Conservation (phyloP, 768 basidiomycete genomes). For the Trametopsis cervina region DNA sequence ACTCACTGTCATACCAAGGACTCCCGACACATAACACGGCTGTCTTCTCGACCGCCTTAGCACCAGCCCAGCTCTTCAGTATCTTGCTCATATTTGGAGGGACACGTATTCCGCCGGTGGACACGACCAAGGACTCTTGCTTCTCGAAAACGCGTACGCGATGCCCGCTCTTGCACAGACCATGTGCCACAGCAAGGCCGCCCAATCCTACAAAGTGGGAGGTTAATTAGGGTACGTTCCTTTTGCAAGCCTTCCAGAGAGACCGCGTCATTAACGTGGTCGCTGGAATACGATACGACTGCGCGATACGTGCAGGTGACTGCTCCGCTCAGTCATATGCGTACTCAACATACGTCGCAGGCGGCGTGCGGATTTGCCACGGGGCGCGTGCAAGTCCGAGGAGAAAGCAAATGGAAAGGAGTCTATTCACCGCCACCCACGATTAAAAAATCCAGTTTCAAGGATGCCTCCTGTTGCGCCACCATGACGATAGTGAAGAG, state of each 20-base stretch:
- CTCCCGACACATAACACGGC: constrained; percentile 27
- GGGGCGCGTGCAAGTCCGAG: too few relatives aligned
- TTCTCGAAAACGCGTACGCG: constrained; percentile 49
- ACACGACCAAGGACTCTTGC: constrained; percentile 31
- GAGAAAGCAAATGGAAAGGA: too few relatives aligned
- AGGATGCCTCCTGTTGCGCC: constrained; percentile 3
- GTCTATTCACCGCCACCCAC: constrained; percentile 11
- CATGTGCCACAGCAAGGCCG: constrained; percentile 49
- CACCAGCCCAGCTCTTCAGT: constrained; percentile 49
- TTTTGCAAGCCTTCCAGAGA: too few relatives aligned
- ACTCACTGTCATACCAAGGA: constrained; percentile 30
- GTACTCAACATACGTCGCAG: too few relatives aligned
- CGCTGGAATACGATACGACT: too few relatives aligned
- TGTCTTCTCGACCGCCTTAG: constrained; percentile 33
- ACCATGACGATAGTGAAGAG: constrained; percentile 1
- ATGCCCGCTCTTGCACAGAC: constrained; percentile 52
- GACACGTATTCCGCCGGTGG: constrained; percentile 37
- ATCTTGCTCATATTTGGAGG: constrained; percentile 56
- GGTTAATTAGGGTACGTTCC: too few relatives aligned
- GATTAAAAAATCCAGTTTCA: constrained; percentile 8
- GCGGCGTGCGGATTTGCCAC: too few relatives aligned
- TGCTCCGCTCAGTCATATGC: too few relatives aligned
- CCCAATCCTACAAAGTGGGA: constrained; percentile 32
- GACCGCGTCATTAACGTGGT: too few relatives aligned
- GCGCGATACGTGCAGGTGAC: too few relatives aligned